Base-by-base conservation (phyloP, 2,329 filamentous ascomycete genomes). In the Pseudocercospora pini-densiflorae region DNA sequence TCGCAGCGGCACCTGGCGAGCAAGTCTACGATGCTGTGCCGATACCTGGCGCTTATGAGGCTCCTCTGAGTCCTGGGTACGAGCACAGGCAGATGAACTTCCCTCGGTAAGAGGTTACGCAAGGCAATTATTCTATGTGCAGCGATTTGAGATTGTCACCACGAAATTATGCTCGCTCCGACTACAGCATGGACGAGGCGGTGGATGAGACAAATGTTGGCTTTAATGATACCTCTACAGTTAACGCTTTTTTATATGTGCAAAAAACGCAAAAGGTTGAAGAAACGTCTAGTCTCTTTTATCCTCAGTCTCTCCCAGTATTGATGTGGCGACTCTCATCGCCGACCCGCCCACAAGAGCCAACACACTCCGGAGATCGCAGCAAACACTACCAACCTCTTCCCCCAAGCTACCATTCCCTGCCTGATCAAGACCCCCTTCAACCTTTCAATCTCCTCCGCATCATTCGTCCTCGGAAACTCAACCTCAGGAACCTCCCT, bases 1-100 rank as follows among this genome's bases (percentile, higher is more conserved):
- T 89, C 19, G 86, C 86, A 10, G 86, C 88, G 12, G 91, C 91
- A 9, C 89, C 91, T 0, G 91, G 93, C 57, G 94, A 97, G 84
- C 88, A 91, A 73, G 88, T 89, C 58, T 97, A 97, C 79, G 94
- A 90, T 12, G 83, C 90, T 23, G 94, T 97, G 33, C 92, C 94
- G 0, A 97, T 97, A 66, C 94, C 94, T 0, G 92, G 91, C 5
- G 92, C 93, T 0, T 97, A 97, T 49, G 74, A 76, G 57, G 68
- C 70, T 31, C 74, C 73, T 10, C 53, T 74, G 61, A 68, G 65
- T 33, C 70, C 70, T 2, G 67, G 70, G 7, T 67, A 62, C 60
- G 70, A 70, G 33, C 60, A 45, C 29, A 64, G 66, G 24, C 61
- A 69, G 45, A 70, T 70, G 68, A 31, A 61, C 3, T 66, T 69